phyloP scores from a whole-genome alignment of 73 alveolate genomes.

The Tetrahymena borealis region DNA sequence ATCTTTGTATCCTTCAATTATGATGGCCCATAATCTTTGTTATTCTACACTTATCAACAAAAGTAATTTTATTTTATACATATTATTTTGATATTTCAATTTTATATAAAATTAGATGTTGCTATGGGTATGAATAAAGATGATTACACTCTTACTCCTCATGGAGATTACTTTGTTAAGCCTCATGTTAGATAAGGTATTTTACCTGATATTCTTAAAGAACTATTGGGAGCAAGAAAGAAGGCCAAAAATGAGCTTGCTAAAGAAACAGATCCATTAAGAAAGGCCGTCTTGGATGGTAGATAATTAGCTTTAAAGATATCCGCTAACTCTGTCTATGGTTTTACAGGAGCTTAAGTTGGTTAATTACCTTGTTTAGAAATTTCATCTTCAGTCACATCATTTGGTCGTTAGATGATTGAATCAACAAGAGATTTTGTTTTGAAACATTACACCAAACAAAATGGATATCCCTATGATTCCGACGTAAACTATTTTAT shows the following conservation, averaged over 20 bases:
- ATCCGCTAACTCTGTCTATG: slow-evolving; percentile 99
- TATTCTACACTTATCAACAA: slow-evolving; percentile 72
- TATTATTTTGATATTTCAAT: slow-evolving; percentile 16
- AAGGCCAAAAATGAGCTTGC: slow-evolving; percentile 77
- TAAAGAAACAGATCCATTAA: slow-evolving; percentile 88
- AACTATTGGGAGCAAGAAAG: slow-evolving; percentile 97
- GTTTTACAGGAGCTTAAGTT: slow-evolving; percentile 99
- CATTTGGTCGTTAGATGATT: slow-evolving; percentile 81
- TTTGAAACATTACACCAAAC: slow-evolving; percentile 60
- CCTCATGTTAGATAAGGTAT: slow-evolving; percentile 89
- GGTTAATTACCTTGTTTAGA: slow-evolving; percentile 98
- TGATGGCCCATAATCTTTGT: slow-evolving; percentile 99
- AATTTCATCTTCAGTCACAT: slow-evolving; percentile 92
- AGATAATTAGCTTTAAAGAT: slow-evolving; percentile 98
- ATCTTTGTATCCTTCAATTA: slow-evolving; percentile 99
- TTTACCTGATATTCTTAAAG: slow-evolving; percentile 94
- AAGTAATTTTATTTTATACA: not conserved
- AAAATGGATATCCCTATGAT: slow-evolving; percentile 88
- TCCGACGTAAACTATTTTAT: slow-evolving; percentile 31
- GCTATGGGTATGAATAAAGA: slow-evolving; percentile 44
- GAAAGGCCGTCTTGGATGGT: slow-evolving; percentile 96
- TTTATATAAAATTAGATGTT: slow-evolving; percentile 31
- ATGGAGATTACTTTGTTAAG: slow-evolving; percentile 90
- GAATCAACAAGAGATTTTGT: slow-evolving; percentile 41
- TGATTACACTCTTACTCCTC: slow-evolving; percentile 85